Base-by-base conservation (phyloP, 2,329 filamentous ascomycete species). In the Aspergillus chevalieri region DNA sequence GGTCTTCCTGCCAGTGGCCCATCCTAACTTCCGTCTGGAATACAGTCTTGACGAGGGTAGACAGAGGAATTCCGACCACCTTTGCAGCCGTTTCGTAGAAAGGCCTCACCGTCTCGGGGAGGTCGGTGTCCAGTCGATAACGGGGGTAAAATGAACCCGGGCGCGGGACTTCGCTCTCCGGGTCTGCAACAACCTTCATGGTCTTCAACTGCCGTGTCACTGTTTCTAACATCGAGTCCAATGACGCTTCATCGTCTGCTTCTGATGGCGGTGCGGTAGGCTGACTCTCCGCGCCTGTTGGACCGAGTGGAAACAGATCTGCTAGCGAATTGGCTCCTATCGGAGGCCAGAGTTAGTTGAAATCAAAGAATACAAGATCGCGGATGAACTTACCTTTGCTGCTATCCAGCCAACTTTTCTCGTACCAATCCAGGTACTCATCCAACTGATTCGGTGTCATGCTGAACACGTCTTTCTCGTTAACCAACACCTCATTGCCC, bases 351-450 rank as follows among this genome's bases (percentile, higher is more conserved):
- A 45, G 33, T 52, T 43, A 48, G 41, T 44, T 8, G n/a, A 26
- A 9, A 43, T 6, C 41, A 4, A 14, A 33, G 10, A 4, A 43
- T 3, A 44, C 12, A 19, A 8, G 4, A 19, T 17, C 2, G 10
- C 15, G 3, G 22, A n/a, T 9, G 34, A 39, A 39, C 57, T 14
- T 47, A 68, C 66, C 52, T 58, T 52, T 59, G 48, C 58, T 65
- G 30, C 46, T 62, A 46, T 71, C 66, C 33, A 73, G 56, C 74
- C 83, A 87, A 42, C 78, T 85, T 50, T 77, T 76, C 62, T 87
- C 83, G 63, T 87, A 91, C 83, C 86, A 93, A 66, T 89, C 81
- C 67, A 94, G 76, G 61, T 90, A 92, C 51, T 86, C 79, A 59
- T 91, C 86, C 34, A 92, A 71, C 54, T 86, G 78, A 19, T 76